Evolutionary conservation across 805 yeast species (phyloP), one percentile per base, ranked within the genome.

Genomic region (Nakazawaea wickerhamii): DNA sequence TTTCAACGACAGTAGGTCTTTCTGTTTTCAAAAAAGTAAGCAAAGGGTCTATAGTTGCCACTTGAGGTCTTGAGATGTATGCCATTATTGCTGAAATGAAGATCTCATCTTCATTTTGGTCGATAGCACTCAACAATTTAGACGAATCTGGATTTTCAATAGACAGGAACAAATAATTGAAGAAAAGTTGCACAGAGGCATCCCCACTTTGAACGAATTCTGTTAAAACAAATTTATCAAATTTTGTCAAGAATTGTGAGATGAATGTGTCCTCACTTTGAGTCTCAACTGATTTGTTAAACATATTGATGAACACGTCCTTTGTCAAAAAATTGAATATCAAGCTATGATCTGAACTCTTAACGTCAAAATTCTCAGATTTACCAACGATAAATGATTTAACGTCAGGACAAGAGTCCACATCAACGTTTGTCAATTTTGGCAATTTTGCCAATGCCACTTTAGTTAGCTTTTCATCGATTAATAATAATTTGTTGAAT

Each of bases 271-370:
- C 40, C 8, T 59, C 28, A 14, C 54, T 50, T 0, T 43, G 39
- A 27, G 50, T 41, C 0, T 45, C 32, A 5, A 47, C 45, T 4
- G 70, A 59, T 10, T 48, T 41, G 3, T 51, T 43, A 48, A 61
- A 73, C 7, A 75, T 45, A 23, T 58, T 59, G 1, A 47, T 10
- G 0, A 69, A 49, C 19, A 67, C 64, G 1, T 61, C 62, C 5
- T 58, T 53, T 4, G 59, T 65, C 6, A 72, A 34, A 27, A 72
- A 56, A 43, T 51, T 53, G 48, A 54, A 63, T 10, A 60, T 33
- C 6, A 56, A 18, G 8, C 45, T 17, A 52, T 52, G 6, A 45
- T 43, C 28, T 15, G 36, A 35, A 8, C 26, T 19, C 27, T 36
- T 45, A 11, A 39, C 40, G 43, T 30, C 35, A 48, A 54, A 11